A percentile compares a stretch with the other conserved stretches of the same genome.
phyloP scores from a whole-genome alignment of 768 basidiomycete genomes.

The Russula virescens region DNA sequence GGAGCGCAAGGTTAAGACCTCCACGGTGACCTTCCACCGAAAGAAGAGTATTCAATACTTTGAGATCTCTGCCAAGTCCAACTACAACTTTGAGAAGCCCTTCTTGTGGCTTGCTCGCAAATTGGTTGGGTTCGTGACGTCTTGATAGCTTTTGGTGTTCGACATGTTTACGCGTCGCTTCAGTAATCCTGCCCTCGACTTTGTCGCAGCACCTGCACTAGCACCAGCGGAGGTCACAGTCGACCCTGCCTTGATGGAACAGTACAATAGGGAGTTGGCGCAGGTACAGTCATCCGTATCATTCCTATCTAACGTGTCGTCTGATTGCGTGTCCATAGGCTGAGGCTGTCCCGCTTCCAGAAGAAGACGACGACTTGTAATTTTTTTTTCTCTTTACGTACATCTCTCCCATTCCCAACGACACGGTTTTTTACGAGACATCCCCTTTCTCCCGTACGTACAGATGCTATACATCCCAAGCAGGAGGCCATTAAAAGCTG shows the following conservation, averaged over 20 bases:
- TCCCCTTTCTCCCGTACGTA: conserved; percentile 4
- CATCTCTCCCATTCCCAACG: conserved; percentile 11
- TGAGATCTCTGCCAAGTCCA: conserved; percentile 99
- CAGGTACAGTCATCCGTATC: conserved; percentile 38
- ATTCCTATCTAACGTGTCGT: neutral
- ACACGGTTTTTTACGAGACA: conserved; percentile 13
- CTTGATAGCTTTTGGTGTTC: too few species aligned
- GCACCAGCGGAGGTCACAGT: conserved; percentile 89
- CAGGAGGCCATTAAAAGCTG: neutral
- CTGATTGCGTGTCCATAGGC: conserved; percentile 44
- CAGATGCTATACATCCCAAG: conserved; percentile 7
- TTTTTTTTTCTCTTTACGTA: conserved; percentile 11
- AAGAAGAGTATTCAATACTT: conserved; percentile 99
- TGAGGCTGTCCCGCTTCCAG: conserved; percentile 89
- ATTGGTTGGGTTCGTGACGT: conserved; percentile 76
- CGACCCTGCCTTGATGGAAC: conserved; percentile 68
- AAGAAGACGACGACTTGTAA: conserved; percentile 90
- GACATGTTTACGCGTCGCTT: neutral
- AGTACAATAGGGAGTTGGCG: conserved; percentile 75
- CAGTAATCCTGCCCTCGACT: conserved; percentile 84
- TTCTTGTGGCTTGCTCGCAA: conserved; percentile 99
- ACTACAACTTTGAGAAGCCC: conserved; percentile 99
- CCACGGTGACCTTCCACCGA: conserved; percentile 97
- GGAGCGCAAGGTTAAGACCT: conserved; percentile 99
- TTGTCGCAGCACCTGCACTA: conserved; percentile 94